Evolutionary conservation across 805 yeast species (phyloP).

Genomic region (Alloascoidea hylecoeti): DNA sequence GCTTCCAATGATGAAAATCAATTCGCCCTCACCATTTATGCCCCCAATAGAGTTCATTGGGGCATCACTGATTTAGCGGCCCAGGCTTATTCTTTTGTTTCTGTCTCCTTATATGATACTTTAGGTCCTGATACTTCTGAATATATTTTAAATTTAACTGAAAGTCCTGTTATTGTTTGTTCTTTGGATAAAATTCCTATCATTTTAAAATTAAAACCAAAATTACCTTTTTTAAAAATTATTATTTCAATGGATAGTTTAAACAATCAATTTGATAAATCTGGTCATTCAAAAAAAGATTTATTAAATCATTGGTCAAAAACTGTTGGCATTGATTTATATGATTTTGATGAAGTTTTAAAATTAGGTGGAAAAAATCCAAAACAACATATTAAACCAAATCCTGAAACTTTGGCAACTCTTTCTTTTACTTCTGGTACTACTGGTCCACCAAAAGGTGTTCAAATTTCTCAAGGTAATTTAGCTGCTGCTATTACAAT

Average conservation of each 20-base stretch:
- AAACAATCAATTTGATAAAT: slow-evolving; percentile 18
- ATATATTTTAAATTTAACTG: slow-evolving; percentile 46
- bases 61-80: slow-evolving; percentile 55
- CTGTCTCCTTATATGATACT: slow-evolving; percentile 42
- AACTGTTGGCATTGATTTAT: slow-evolving; percentile 20
- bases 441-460: slow-evolving; percentile 21
- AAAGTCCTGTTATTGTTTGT: slow-evolving; percentile 45
- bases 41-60: slow-evolving; percentile 58
- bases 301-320: slow-evolving; percentile 9
- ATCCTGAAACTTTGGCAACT: slow-evolving; percentile 15
- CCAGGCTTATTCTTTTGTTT: slow-evolving; percentile 37
- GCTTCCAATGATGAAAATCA: slow-evolving; percentile 16
- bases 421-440: slow-evolving; percentile 20
- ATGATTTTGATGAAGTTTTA: slow-evolving; percentile 25
- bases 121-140: slow-evolving; percentile 46
- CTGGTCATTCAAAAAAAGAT: slow-evolving; percentile 14
- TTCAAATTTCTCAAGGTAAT: slow-evolving; percentile 18
- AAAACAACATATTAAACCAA: slow-evolving; percentile 29
- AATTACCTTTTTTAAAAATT: slow-evolving; percentile 28
- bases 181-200: slow-evolving; percentile 34
- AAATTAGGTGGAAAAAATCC: slow-evolving; percentile 31
- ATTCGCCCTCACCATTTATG: slow-evolving; percentile 40
- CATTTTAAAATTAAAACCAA: slow-evolving; percentile 30
- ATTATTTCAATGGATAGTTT: slow-evolving; percentile 40
- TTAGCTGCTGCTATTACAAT: slow-evolving; percentile 29